Evolutionary conservation across 2,329 filamentous ascomycete species (phyloP).

Genomic region (Hymenoscyphus fraxineus): DNA sequence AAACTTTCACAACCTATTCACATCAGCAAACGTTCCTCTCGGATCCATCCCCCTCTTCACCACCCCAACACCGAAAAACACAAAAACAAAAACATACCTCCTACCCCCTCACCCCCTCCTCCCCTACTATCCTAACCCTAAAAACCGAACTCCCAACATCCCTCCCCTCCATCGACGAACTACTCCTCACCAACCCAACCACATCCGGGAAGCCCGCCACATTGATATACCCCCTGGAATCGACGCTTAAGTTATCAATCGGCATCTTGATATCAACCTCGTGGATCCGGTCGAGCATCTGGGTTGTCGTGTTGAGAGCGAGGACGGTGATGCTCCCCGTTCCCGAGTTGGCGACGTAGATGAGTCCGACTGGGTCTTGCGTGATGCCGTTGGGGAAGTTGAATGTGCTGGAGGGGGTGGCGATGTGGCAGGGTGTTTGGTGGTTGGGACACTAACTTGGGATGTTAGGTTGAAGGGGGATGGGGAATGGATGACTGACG

Average conservation of each 20-base stretch:
- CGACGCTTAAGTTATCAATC: constrained; percentile 35
- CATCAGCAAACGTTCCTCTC: too few relatives aligned
- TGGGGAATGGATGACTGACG: neutral
- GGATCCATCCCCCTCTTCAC: too few relatives aligned
- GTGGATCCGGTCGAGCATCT: constrained; percentile 16
- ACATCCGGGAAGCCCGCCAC: constrained; percentile 32
- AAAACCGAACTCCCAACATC: constrained; percentile 23
- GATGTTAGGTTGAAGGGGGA: too few relatives aligned
- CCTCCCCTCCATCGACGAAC: constrained; percentile 18
- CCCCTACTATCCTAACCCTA: constrained; percentile 17
- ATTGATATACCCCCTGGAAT: constrained; percentile 34
- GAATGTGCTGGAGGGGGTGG: constrained; percentile 19
- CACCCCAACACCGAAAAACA: too few relatives aligned
- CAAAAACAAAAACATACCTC: constrained; percentile 9
- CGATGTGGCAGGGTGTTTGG: constrained; percentile 22
- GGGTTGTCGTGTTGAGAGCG: constrained; percentile 1
- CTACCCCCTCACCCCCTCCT: constrained; percentile 14
- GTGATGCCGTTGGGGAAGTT: constrained; percentile 34
- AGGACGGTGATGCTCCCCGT: constrained; percentile 30
- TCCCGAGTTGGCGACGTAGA: constrained; percentile 32
- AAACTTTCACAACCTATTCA: constrained; percentile 26
- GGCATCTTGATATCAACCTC: constrained; percentile 32
- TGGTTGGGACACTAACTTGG: constrained; percentile 12
- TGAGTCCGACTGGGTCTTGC: constrained; percentile 25
- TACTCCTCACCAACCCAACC: constrained; percentile 22